Evolutionary conservation across 176 grass and related monocot species (phyloP), one percentile per base, ranked within the genome.

Genomic region (Aegilops sharonensis): DNA sequence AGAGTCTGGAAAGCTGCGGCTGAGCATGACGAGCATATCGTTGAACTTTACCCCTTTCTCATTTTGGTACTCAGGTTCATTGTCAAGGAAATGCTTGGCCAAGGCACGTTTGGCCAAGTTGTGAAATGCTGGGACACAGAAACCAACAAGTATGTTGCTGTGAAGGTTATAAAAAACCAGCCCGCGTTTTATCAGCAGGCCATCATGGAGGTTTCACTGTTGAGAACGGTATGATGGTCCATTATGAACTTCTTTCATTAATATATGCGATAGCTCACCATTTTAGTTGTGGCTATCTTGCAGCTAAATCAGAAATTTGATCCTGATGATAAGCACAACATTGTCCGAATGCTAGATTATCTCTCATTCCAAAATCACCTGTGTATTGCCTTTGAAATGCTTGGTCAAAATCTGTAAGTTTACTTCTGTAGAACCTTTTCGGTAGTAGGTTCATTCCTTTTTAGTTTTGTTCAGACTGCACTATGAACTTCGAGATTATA

Each of bases 91-190:
- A 91, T 96, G 83, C 97, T 99, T 72, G 97, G 97, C 62, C 97
- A 97, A 91, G 97, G 97, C 72, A 96, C 97, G 9, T 99, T 99
- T 87, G 97, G 97, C 75, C 97, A 99, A 81, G 97, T 99, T 77
- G 94, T 88, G 54, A 96, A 96, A 83, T 97, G 97, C 89, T 97
- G 87, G 94, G 92, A 92, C 71, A 84, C 90, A 35, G 90, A 97
- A 86, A 91, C 89, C 57, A 90, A 90, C 9, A 78, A 62, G 57
- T 99, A 91, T 85, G 90, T 96, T 92, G 97, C 97, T 76, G 97
- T 99, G 11, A 99, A 99, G 83, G 92, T 99, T 82, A 99, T 99
- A 82, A 99, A 99, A 94, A 99, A 99, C 69, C 94, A 97, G 50
- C 97, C 97, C 69, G 97, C 97, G 79, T 99, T 96, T 86, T 96